phyloP scores from a whole-genome alignment of 2,329 filamentous ascomycete species.

The Calonectria fujianensis region DNA sequence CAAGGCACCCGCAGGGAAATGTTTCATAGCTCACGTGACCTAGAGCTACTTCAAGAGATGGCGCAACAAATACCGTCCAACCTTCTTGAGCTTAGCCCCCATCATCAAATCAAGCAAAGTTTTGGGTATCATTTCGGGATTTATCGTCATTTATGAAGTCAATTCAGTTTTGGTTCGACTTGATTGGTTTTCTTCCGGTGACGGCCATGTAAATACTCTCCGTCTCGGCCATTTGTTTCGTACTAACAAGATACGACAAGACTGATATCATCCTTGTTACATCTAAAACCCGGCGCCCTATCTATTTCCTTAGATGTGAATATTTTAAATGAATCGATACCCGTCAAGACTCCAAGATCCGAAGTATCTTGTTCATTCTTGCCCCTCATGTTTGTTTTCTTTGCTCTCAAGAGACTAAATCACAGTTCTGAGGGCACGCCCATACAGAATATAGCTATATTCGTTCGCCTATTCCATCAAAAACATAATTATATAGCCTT shows the following conservation, averaged over 20 bases:
- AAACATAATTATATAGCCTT: background rate
- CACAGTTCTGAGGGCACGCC: background rate
- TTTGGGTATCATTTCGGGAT: background rate
- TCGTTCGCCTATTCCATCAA: too few species aligned
- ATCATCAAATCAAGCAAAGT: background rate
- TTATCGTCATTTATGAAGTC: background rate
- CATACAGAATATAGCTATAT: background rate
- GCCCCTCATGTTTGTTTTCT: background rate
- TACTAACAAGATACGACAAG: background rate
- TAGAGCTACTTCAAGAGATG: background rate
- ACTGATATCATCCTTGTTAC: background rate
- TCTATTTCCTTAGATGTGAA: background rate
- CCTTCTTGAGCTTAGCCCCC: background rate
- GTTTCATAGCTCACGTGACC: slow-evolving; percentile 20
- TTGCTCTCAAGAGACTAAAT: background rate
- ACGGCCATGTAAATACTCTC: background rate
- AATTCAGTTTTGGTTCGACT: background rate
- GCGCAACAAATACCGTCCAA: background rate
- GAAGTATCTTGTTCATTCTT: slow-evolving; percentile 3
- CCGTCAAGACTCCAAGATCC: background rate
- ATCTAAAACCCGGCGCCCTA: too few species aligned
- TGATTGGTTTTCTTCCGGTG: background rate
- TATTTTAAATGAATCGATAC: background rate
- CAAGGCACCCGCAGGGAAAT: slow-evolving; percentile 18
- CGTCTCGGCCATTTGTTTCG: background rate